Evolutionary conservation across 139 green algal species (phyloP).

Genomic region (Picochlorum sp.): DNA sequence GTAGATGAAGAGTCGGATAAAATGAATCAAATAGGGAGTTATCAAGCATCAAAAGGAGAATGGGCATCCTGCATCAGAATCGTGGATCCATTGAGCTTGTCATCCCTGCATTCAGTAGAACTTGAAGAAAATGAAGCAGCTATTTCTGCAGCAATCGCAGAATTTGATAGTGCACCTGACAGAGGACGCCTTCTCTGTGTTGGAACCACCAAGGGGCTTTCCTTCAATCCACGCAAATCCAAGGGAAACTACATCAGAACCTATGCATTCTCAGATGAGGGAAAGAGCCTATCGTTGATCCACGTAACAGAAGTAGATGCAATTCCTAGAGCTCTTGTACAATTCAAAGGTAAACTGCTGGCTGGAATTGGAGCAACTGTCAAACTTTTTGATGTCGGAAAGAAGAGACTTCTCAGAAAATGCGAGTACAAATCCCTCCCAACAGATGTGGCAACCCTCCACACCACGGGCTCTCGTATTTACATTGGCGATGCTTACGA

Average conservation of each 20-base stretch:
- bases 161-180: conserved; percentile 40
- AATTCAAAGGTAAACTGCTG: conserved; percentile 85
- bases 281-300: conserved; percentile 68
- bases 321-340: conserved; percentile 66
- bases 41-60: conserved; percentile 52
- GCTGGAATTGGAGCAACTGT: conserved; percentile 77
- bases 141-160: conserved; percentile 50
- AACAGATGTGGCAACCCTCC: conserved; percentile 60
- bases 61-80: conserved; percentile 89
- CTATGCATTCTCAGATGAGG: conserved; percentile 67
- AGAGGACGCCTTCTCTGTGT: conserved; percentile 61
- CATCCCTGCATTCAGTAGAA: conserved; percentile 40
- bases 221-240: conserved; percentile 68
- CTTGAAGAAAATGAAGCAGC: conserved; percentile 81
- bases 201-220: conserved; percentile 70
- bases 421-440: conserved; percentile 82
- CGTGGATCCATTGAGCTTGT: conserved; percentile 63
- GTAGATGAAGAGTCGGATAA: not conserved
- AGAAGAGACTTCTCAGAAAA: conserved; percentile 96
- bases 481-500: conserved; percentile 80
- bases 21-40: conserved; percentile 45
- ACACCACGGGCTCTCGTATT: conserved; percentile 64
- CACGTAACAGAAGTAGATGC: conserved; percentile 77
- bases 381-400: conserved; percentile 89
- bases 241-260: conserved; percentile 69